These are phyloP conservation scores for Trypethelium eluteriae DNA, from an alignment of 495 filamentous ascomycete genomes.

Conservation along the genomic window DNA sequence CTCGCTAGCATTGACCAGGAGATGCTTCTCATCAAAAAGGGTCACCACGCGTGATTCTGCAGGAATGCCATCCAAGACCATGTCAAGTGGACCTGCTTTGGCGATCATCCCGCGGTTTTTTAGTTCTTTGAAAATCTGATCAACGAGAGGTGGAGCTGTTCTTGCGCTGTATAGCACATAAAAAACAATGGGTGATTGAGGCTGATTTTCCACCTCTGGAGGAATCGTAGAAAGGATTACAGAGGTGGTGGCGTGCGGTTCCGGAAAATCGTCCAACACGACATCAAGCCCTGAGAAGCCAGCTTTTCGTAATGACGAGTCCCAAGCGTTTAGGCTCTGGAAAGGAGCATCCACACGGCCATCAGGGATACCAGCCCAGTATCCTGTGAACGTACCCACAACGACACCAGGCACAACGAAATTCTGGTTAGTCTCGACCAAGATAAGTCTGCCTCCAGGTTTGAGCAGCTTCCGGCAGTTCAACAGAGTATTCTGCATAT, in stretches of 20 bases:
- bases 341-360: not conserved
- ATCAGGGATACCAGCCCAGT: not conserved
- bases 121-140: not conserved
- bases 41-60: slow-evolving; percentile 21
- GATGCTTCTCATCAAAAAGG: slow-evolving; percentile 22
- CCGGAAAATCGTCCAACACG: not conserved
- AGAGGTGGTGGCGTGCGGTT: not conserved
- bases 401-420: not conserved
- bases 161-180: not conserved
- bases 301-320: slow-evolving; percentile 18
- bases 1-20: slow-evolving; percentile 15
- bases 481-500: slow-evolving; percentile 12
- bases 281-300: slow-evolving; percentile 27
- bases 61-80: slow-evolving; percentile 1
- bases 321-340: slow-evolving; percentile 18
- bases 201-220: not conserved
- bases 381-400: not conserved
- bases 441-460: slow-evolving; percentile 20
- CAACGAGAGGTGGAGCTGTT: not conserved
- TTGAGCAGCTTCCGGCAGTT: slow-evolving; percentile 19
- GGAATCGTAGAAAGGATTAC: not conserved
- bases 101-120: not conserved
- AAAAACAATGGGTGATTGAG: not conserved
- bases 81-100: not conserved
- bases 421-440: slow-evolving; percentile 17